Conservation (phyloP, 2,329 filamentous ascomycete species). For the Apiospora kogelbergensis region DNA sequence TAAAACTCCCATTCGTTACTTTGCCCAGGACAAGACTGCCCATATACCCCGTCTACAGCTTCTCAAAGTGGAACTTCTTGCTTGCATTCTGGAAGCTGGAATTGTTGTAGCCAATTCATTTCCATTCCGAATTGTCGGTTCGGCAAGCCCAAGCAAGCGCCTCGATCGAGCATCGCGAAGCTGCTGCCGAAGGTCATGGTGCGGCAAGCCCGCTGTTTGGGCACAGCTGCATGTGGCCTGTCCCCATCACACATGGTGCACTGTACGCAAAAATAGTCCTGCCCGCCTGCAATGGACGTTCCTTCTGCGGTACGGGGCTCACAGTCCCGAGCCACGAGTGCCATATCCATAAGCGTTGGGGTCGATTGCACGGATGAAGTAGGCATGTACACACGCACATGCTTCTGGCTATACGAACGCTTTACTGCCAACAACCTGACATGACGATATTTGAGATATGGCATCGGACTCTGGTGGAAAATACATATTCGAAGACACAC, state of each 20-base stretch:
- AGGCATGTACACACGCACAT: not conserved
- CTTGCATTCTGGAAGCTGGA: not conserved
- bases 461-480: not conserved
- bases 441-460: not conserved
- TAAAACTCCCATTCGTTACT: constrained; percentile 5
- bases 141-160: not conserved
- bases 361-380: not conserved
- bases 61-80: not conserved
- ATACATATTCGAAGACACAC: not conserved
- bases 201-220: not conserved
- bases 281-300: not conserved
- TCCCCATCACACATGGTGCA: not conserved
- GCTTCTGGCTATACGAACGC: not conserved
- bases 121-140: not conserved
- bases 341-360: not conserved
- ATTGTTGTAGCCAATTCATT: not conserved
- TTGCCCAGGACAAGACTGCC: not conserved
- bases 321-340: not conserved
- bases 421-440: not conserved
- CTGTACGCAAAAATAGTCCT: not conserved
- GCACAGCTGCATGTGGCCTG: not conserved
- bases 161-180: not conserved
- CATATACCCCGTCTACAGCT: not conserved
- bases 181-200: not conserved
- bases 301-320: not conserved